Evolutionary conservation across 768 basidiomycete genomes (phyloP), one percentile per base, ranked within the genome.

Genomic region (Mycena venus): DNA sequence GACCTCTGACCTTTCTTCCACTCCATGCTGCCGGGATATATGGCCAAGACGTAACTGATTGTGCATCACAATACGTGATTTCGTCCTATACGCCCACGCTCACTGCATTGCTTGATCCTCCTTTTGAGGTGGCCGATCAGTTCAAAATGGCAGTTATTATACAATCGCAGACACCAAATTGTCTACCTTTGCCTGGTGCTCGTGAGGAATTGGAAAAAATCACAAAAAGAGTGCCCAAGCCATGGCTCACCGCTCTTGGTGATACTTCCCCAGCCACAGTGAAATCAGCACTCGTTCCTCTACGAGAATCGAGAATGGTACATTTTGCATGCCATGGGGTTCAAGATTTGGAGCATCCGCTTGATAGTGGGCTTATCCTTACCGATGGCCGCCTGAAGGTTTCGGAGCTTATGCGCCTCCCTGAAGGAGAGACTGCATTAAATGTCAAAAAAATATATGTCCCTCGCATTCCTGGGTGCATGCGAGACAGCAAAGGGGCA

Each of bases 241-340:
- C 4, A 11, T 67, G n/a, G 53, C 23, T 73, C 31, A 49, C 62
- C 38, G 36, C 4, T 14, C 11, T 69, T 3, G 47, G 0, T 10
- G 1, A 21, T 12, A 34, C 36, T 7, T n/a, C n/a, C n/a, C n/a
- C n/a, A n/a, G n/a, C n/a, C n/a, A 25, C 5, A 19, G 49, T 69
- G 3, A 21, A 68, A 40, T 1, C 14, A 0, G 60, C 31, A 15
- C 2, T 23, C 8, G 36, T 0, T 2, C 36, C 55, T 58, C 77
- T 77, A 9, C 42, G 62, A 42, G 64, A 44, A 25, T 61, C 47
- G 29, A 58, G 51, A 9, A 65, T 79, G 4, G 80, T 83, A 1
- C 84, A 86, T 70, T 74, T 86, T 17, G 81, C 84, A 1, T 84
- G 84, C 51, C 82, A 82, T 2, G 82, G 79, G 11, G 72, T 72